Evolutionary conservation across 2,329 filamentous ascomycete genomes (phyloP), one percentile per base, ranked within the genome.

Genomic region (Cladosporium velox): DNA sequence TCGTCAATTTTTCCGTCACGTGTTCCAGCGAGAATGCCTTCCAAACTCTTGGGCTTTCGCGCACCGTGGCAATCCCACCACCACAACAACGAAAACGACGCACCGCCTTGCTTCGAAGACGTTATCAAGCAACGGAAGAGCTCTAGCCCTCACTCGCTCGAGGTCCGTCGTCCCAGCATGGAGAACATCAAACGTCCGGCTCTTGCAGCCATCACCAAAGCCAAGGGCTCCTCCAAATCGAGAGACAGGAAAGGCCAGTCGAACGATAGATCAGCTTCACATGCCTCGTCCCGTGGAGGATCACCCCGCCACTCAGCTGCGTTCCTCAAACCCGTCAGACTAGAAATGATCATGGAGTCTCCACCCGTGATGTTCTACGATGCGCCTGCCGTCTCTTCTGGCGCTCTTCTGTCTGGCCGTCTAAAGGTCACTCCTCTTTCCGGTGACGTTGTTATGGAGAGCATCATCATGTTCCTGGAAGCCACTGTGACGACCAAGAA

Each of bases 331-430:
- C 77, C 82, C 2, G 83, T 85, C 60, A 85, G 82, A 68, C 78
- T 90, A 69, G 81, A 85, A 66, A 82, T 90, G 72, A 78, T 84
- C 72, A 90, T 97, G 69, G 93, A 97, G 82, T 96, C 91, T 14
- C 92, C 93, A 1, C 93, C 93, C 2, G 84, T 94, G 21, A 87
- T 97, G 55, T 90, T 97, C 79, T 91, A 95, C 74, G 93, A 93
- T 69, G 83, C 85, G 28, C 84, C 91, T 0, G 85, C 88, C 68
- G 85, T 86, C 70, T 97, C 93, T 72, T 90, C 90, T 2, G 94
- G 94, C 65, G 92, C 93, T 7, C 82, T 97, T 67, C 86, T 97
- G 60, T 96, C 92, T 0, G 93, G 93, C 34, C 91, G 92, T 76
- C 82, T 98, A 72, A 87, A 89, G 72, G 79, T 98, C 64, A 83